Conservation (phyloP, 345 rosid species). For the Diplotaxis tenuifolia region DNA sequence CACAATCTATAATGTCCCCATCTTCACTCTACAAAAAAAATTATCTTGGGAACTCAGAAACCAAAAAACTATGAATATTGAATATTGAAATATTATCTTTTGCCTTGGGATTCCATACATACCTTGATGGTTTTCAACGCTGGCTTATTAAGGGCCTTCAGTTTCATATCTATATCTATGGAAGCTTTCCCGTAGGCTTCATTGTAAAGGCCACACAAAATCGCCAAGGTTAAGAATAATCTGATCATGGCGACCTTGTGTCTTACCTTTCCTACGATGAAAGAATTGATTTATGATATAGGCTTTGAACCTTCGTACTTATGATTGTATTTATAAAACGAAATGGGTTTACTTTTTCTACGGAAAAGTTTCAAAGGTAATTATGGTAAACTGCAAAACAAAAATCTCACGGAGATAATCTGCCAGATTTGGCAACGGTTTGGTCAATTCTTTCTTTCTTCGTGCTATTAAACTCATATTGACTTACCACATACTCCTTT, state of each 20-base stretch:
- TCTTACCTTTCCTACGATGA: not conserved
- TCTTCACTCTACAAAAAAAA: constrained; percentile 43
- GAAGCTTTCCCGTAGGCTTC: constrained; percentile 7
- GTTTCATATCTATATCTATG: constrained; percentile 31
- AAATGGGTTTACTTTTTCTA: not conserved
- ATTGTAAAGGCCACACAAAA: constrained; percentile 12
- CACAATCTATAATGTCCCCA: constrained; percentile 55
- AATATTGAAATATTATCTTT: not conserved
- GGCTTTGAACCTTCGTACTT: not conserved
- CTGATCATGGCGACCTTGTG: not conserved
- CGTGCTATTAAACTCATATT: not conserved
- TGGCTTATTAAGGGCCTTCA: constrained; percentile 52
- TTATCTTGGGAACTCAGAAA: not conserved
- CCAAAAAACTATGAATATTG: not conserved
- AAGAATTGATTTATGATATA: not conserved
- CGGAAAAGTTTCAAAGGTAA: not conserved
- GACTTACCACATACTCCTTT: not conserved
- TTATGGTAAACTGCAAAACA: not conserved
- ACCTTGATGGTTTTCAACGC: constrained; percentile 46
- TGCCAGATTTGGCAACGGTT: constrained; percentile 2
- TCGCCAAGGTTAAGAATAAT: not conserved
- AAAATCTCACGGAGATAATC: not conserved
- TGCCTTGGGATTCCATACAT: not conserved
- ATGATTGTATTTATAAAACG: not conserved
- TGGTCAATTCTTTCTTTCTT: constrained; percentile 5